A percentile compares a stretch with the other conserved stretches of the same genome.
Conservation (phyloP, 768 basidiomycete species). For the Hydnomerulius pinastri region DNA sequence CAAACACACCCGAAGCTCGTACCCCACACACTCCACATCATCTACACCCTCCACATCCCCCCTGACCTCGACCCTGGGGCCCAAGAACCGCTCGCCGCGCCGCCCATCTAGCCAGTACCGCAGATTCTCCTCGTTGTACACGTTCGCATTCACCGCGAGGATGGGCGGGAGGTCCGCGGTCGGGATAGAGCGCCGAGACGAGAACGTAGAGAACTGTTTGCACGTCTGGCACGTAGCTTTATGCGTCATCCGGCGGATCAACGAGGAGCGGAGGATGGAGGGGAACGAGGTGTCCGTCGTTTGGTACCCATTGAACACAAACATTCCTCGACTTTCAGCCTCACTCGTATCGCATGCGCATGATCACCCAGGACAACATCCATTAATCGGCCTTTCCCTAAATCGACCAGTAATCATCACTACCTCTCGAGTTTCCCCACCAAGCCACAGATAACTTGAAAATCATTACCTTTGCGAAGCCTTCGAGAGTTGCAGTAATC, state of each 20-base stretch:
- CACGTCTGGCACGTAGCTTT: constrained; percentile 87
- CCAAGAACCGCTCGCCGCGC: constrained; percentile 52
- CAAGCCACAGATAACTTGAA: no score
- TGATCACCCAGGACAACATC: no score
- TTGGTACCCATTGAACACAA: no score
- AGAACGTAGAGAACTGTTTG: constrained; percentile 74
- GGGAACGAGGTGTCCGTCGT: constrained; percentile 67
- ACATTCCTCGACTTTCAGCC: no score
- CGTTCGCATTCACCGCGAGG: constrained; percentile 85
- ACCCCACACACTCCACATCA: constrained; percentile 56
- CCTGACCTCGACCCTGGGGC: constrained; percentile 52
- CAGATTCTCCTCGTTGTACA: constrained; percentile 72
- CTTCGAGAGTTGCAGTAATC: no score
- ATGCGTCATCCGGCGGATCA: constrained; percentile 80
- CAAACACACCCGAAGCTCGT: constrained; percentile 71
- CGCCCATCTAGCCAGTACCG: constrained; percentile 71
- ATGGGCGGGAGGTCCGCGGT: constrained; percentile 76
- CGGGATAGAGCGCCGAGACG: constrained; percentile 65
- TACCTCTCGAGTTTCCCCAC: no score
- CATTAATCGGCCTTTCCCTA: no score
- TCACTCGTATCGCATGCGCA: no score
- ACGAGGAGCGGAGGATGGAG: constrained; percentile 69
- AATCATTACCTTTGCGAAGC: no score
- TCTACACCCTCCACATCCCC: constrained; percentile 63
- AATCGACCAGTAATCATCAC: no score